Conservation (phyloP, 805 yeast genomes). For the Saturnispora dispora region DNA sequence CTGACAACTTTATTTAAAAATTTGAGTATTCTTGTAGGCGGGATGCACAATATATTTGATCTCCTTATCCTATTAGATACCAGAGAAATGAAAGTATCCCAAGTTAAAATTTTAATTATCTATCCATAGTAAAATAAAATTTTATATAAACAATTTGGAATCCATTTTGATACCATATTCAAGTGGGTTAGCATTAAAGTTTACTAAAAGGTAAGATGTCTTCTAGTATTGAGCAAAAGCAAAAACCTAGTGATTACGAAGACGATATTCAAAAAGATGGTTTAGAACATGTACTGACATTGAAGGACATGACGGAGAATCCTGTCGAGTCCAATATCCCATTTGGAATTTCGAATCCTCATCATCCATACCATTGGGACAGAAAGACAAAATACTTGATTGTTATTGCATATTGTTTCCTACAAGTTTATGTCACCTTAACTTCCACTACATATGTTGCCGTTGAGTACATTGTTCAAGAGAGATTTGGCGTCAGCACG, state of each 20-base stretch:
- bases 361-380: constrained; percentile 29
- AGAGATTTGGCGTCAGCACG: constrained; percentile 18
- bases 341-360: constrained; percentile 22
- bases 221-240: neutral
- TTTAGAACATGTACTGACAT: constrained; percentile 13
- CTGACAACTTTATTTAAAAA: neutral
- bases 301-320: constrained; percentile 20
- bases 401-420: constrained; percentile 20
- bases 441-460: constrained; percentile 29
- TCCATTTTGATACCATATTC: neutral
- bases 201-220: neutral
- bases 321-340: constrained; percentile 25
- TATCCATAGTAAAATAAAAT: neutral
- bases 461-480: constrained; percentile 24
- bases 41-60: neutral
- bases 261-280: constrained; percentile 12
- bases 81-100: neutral
- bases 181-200: neutral
- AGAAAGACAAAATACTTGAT: constrained; percentile 20
- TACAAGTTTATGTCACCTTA: constrained; percentile 26
- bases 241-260: constrained; percentile 13
- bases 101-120: neutral
- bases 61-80: neutral
- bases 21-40: neutral
- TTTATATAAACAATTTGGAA: neutral